These are phyloP conservation scores for Cucumis sativus DNA, from an alignment of 306 rosid genomes.

Conservation along the genomic window DNA sequence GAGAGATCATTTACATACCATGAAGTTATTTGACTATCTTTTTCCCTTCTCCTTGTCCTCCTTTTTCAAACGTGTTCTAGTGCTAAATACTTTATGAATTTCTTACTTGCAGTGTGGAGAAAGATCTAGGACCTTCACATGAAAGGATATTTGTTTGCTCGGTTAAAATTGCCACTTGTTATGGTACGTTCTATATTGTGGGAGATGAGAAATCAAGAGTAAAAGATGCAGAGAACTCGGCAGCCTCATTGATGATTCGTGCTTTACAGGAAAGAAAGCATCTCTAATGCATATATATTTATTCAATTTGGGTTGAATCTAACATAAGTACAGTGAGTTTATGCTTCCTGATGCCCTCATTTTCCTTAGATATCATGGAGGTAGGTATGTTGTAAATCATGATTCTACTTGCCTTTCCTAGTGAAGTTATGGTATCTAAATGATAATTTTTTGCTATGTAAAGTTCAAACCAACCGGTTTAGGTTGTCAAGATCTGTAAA, in stretches of 20 bases:
- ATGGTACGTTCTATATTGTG: slow-evolving; percentile 11
- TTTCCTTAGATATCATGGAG: background rate
- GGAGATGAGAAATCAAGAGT: slow-evolving; percentile 33
- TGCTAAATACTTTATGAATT: background rate
- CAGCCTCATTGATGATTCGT: slow-evolving; percentile 51
- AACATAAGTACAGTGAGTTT: background rate
- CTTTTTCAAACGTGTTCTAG: background rate
- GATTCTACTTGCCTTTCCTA: background rate
- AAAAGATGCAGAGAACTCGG: slow-evolving; percentile 53
- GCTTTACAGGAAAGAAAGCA: slow-evolving; percentile 26
- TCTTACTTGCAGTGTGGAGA: slow-evolving; percentile 29
- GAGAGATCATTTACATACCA: background rate
- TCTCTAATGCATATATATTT: slow-evolving; percentile 7
- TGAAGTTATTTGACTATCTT: background rate
- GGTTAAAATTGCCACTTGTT: slow-evolving; percentile 23
- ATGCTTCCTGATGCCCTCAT: background rate
- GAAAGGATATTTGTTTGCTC: slow-evolving; percentile 31
- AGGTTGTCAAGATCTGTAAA: background rate
- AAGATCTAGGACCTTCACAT: slow-evolving; percentile 49
- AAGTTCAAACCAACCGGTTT: background rate
- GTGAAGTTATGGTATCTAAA: background rate
- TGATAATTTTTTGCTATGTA: background rate
- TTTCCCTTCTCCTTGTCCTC: background rate
- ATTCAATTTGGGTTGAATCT: background rate
- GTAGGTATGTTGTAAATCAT: background rate